Base-by-base conservation (phyloP, 2,329 filamentous ascomycete species). In the Fusarium multiceps region DNA sequence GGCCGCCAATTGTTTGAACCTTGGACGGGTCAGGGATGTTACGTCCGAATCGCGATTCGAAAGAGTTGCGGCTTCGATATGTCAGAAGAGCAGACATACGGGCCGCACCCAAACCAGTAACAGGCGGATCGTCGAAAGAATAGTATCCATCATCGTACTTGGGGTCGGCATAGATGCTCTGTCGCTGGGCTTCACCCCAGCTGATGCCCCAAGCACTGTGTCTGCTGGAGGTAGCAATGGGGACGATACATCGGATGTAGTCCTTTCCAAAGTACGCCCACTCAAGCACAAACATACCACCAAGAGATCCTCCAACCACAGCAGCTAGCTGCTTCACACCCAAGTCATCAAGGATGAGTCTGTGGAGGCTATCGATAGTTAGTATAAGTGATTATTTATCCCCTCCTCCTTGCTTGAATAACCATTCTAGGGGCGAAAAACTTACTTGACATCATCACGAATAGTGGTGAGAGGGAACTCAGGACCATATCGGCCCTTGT, bases 81-180 rank as follows among this genome's bases (percentile, higher is more conserved):
- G 96, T 99, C 74, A 99, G 85, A 40, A 99, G 88, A 3, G 96
- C 96, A 60, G 94, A 93, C 96, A 99, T 99, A 75, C 96, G 93
- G 27, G 96, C 96, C 10, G 96, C 96, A 14, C 94, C 94, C 4
- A 99, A 87, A 1, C 96, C 96, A 1, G 94, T 92, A 0, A 90
- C 85, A 1, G 96, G 96, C 34, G 94, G 94, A 73, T 98, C 93
- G 32, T 92, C 87, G 75, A 96, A 97, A 2, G 89, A 76, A 78
- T 98, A 99, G 82, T 98, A 98, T 46, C 96, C 96, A 76, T 98
- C 94, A 67, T 98, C 94, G 80, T 99, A 99, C 83, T 98, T 98
- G 32, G 96, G 96, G 78, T 99, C 96, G 41, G 93, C 94, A 82
- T 98, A 99, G 78, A 99, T 98, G 85, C 92, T 94, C 81, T 96